Evolutionary conservation across 371 early-diverging fungal species (phyloP).

Genomic region (Blastocladiella emersonii): DNA sequence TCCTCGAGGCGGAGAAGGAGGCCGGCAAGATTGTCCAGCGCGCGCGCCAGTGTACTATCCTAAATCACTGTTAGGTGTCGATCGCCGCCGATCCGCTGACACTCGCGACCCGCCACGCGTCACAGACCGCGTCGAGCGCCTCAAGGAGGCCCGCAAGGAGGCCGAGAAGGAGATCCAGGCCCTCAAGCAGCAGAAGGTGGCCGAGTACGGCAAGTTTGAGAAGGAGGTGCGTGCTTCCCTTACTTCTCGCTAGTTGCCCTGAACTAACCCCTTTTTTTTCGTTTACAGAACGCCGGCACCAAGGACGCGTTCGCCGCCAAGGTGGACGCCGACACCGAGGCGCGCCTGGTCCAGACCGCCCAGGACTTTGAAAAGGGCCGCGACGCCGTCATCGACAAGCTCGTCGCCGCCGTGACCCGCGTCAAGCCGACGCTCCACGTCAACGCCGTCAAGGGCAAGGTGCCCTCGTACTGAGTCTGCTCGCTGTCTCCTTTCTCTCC

Average conservation of each 20-base stretch:
- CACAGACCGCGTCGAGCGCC: slow-evolving; percentile 75
- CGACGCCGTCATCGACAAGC: slow-evolving; percentile 48
- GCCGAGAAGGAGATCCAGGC: slow-evolving; percentile 83
- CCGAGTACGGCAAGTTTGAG: slow-evolving; percentile 67
- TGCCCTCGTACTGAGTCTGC: no score
- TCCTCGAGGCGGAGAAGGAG: slow-evolving; percentile 73
- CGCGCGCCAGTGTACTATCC: slow-evolving; percentile 86
- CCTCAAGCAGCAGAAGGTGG: slow-evolving; percentile 68
- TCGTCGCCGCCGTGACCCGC: slow-evolving; percentile 54
- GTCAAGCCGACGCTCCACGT: slow-evolving; percentile 56
- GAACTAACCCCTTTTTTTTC: slow-evolving; percentile 4
- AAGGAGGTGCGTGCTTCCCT: slow-evolving; percentile 42
- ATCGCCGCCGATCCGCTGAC: no score
- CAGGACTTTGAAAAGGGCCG: slow-evolving; percentile 50
- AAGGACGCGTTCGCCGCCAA: slow-evolving; percentile 49
- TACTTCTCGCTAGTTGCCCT: background rate
- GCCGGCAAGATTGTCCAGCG: slow-evolving; percentile 72
- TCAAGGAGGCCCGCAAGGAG: slow-evolving; percentile 88
- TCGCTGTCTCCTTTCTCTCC: no score
- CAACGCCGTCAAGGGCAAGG: slow-evolving; percentile 28
- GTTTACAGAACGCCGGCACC: slow-evolving; percentile 54
- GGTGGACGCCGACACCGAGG: slow-evolving; percentile 66
- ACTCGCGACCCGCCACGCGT: no score
- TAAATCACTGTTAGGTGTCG: no score
- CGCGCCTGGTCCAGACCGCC: slow-evolving; percentile 52